Evolutionary conservation across 225 moss, liverwort and hornwort genomes (phyloP), one percentile per base, ranked within the genome.

Genomic region (Asterella californica): DNA sequence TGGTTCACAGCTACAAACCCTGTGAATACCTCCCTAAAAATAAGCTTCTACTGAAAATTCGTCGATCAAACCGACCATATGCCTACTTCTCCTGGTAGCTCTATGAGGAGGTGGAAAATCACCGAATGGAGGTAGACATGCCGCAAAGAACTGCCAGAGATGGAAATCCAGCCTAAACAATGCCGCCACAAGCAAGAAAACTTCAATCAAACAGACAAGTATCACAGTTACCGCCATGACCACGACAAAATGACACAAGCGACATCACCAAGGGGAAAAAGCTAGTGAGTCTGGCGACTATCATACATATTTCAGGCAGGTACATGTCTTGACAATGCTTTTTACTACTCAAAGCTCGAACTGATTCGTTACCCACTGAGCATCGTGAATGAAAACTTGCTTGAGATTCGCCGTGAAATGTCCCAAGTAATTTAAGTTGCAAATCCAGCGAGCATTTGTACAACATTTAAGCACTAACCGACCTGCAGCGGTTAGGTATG

Each of bases 131-230:
- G 91, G 93, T 46, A 93, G 83, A 81, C 92, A 90, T 78, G 93
- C 91, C 53, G 91, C 87, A 80, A 92, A 88, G 74, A 93, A 90
- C 82, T 96, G 96, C 92, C 92, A 91, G 78, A 94, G 84, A 80
- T 90, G 93, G 88, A 92, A 96, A 82, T 94, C 91, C 85, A 91
- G 88, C 88, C 91, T 92, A 84, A 83, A 63, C 87, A 84, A 78
- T 84, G 74, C 76, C 83, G 78, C 84, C 89, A 88, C 79, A 80
- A 83, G 84, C 80, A 83, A 69, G 83, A 83, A 83, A 77, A 64
- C 83, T 84, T 87, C 83, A 84, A 90, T 78, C 81, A 82, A 79
- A 80, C 80, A 81, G 36, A 81, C 81, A 81, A 76, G 57, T 66
- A 85, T 80, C 75, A 50, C 72, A 45, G 76, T 84, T 77, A 79